Base-by-base conservation (phyloP, 805 yeast genomes). In the Candida mattraensis region DNA sequence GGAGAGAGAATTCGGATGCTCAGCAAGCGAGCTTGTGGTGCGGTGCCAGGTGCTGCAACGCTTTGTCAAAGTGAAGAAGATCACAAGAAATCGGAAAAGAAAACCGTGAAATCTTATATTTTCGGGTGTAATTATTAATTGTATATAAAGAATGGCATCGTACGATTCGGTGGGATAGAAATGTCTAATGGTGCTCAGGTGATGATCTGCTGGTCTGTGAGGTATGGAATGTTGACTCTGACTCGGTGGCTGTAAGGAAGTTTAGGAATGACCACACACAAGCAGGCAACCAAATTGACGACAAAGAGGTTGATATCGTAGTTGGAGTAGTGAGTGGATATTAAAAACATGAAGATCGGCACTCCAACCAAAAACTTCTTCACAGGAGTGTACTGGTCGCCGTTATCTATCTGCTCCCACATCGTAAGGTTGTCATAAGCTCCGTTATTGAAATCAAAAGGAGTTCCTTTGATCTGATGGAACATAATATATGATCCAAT, bases 341-440 rank as follows among this genome's bases (percentile, higher is more conserved):
- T 70, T 48, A 91, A 69, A 52, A 91, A 91, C 53, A 93, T 70
- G 6, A 78, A 80, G 45, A 93, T 85, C 18, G 99, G 99, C n/a
- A 93, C 96, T 32, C 86, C 80, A 66, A 91, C 76, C 47, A 91
- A 69, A 56, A 88, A 91, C 63, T 91, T 91, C 69, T 93, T 89
- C 24, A 96, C 81, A 9, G 99, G 99, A 0, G 99, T 93, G 60
- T 89, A 91, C 61, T 88, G 95, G 56, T 88, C 97, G 40, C 98
- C 99, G 53, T 89, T 61, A 45, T 63, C 68, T 40, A 83, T 82
- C 63, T 91, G 99, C 63, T 91, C 99, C 99, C 99, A 91, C 97
- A 91, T 87, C 15, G 96, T 93, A 48, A 91, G 71, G 54, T 87
- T 82, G 58, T 91, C 99, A 63, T 84, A 93, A 0, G 97, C 98